These are phyloP conservation scores for Fraxinus sp. DNA, from an alignment of 305 asterid species.

Conservation along the genomic window DNA sequence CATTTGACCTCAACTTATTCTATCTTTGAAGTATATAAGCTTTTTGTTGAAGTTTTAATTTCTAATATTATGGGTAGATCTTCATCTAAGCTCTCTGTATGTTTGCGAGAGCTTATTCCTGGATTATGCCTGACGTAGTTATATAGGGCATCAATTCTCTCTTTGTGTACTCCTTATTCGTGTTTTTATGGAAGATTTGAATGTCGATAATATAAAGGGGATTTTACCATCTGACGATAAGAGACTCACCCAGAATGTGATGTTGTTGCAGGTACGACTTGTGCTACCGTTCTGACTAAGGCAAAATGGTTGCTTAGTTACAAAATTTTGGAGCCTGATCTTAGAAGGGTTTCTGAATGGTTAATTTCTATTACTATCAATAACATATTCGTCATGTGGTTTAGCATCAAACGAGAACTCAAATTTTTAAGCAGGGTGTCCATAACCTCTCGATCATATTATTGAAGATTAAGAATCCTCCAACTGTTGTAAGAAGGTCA, in stretches of 20 bases:
- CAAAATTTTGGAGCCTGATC: too few species aligned
- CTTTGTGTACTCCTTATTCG: background rate
- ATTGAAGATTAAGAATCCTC: too few species aligned
- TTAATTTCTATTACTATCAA: too few species aligned
- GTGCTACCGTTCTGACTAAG: slow-evolving; percentile 87
- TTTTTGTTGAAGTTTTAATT: background rate
- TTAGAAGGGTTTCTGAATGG: too few species aligned
- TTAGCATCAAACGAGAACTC: too few species aligned
- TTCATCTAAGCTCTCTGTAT: background rate
- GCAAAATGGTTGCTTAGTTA: slow-evolving; percentile 29
- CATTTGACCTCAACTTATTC: background rate
- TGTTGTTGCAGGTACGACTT: slow-evolving; percentile 74
- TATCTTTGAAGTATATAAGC: background rate
- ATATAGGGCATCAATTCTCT: background rate
- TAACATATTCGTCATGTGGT: too few species aligned
- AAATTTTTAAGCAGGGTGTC: too few species aligned
- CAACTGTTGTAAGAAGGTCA: too few species aligned
- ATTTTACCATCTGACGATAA: slow-evolving; percentile 4
- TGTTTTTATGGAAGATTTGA: background rate
- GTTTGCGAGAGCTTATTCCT: background rate
- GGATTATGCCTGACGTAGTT: background rate
- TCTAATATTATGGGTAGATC: background rate
- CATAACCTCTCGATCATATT: too few species aligned
- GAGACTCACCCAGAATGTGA: slow-evolving; percentile 25
- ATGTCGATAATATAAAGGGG: background rate